A percentile compares a stretch with the other conserved stretches of the same genome.
Conservation (phyloP, 2,329 filamentous ascomycete species). For the Clarireedia sp. region DNA sequence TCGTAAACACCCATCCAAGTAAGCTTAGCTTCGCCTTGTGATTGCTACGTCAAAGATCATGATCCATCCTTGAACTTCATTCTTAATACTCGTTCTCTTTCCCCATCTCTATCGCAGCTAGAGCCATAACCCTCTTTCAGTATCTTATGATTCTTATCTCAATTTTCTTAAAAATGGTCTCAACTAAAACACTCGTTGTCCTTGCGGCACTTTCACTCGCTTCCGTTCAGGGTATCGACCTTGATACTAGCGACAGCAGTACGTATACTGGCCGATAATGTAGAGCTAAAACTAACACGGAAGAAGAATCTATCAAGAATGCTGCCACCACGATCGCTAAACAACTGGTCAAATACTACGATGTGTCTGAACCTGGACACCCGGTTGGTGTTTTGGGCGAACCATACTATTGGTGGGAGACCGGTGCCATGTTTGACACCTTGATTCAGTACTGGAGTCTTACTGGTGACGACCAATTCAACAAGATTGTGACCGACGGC, state of each 20-base stretch:
- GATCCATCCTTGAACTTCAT: too few species aligned
- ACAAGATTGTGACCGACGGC: slow-evolving; percentile 47
- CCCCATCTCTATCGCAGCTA: not conserved
- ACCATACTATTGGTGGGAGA: slow-evolving; percentile 56
- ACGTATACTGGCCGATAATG: not conserved
- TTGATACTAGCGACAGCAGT: slow-evolving; percentile 13
- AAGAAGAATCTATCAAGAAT: slow-evolving; percentile 20
- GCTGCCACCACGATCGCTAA: slow-evolving; percentile 17
- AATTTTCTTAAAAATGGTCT: slow-evolving; percentile 7
- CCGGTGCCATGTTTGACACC: slow-evolving; percentile 59
- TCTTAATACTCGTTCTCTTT: too few species aligned
- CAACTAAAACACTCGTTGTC: slow-evolving; percentile 12
- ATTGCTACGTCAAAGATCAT: too few species aligned
- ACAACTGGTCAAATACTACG: slow-evolving; percentile 15
- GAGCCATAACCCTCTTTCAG: not conserved
- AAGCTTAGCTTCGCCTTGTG: too few species aligned
- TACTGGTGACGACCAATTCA: slow-evolving; percentile 57
- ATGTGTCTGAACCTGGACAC: slow-evolving; percentile 15
- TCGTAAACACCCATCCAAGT: too few species aligned
- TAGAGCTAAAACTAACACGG: not conserved
- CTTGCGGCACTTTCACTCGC: slow-evolving; percentile 14
- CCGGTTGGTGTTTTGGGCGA: slow-evolving; percentile 12
- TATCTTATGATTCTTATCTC: not conserved
- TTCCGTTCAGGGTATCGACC: slow-evolving; percentile 9
- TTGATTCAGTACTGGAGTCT: slow-evolving; percentile 58